phyloP scores from a whole-genome alignment of 768 basidiomycete species.

The Dioszegia hungarica region DNA sequence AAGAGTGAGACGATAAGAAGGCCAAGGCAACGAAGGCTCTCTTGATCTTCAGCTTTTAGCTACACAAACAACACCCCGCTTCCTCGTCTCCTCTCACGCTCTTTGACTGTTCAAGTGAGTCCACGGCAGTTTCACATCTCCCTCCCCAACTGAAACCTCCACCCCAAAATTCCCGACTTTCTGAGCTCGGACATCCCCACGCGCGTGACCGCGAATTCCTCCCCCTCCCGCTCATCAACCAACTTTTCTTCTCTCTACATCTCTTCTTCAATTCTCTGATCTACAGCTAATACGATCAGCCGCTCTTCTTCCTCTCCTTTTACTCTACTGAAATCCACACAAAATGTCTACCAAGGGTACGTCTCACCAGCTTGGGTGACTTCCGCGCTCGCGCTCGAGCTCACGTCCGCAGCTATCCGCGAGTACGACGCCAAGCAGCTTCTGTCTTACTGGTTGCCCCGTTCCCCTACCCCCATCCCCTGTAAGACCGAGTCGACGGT shows the following conservation, averaged over 20 bases:
- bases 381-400: not conserved
- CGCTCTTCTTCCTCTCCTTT: not conserved
- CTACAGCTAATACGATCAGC: constrained; percentile 1
- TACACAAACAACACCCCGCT: not conserved
- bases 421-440: constrained; percentile 99
- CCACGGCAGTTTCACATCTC: not conserved
- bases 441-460: constrained; percentile 92
- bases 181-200: constrained; percentile 7
- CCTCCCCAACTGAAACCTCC: not conserved
- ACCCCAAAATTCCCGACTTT: not conserved
- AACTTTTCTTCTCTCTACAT: not conserved
- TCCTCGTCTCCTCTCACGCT: not conserved
- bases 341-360: constrained; percentile 48
- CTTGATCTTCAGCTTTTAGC: not conserved
- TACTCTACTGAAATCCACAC: constrained; percentile 12
- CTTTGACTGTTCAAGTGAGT: not conserved
- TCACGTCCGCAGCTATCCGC: constrained; percentile 62
- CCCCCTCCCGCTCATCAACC: not conserved
- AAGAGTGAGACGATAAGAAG: not conserved
- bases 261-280: not conserved
- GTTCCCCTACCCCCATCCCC: constrained; percentile 65
- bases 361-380: not conserved
- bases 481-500: constrained; percentile 55
- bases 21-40: not conserved
- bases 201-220: not conserved